Evolutionary conservation across 2,329 filamentous ascomycete species (phyloP).

Genomic region (Lasiodiplodia theobromae): DNA sequence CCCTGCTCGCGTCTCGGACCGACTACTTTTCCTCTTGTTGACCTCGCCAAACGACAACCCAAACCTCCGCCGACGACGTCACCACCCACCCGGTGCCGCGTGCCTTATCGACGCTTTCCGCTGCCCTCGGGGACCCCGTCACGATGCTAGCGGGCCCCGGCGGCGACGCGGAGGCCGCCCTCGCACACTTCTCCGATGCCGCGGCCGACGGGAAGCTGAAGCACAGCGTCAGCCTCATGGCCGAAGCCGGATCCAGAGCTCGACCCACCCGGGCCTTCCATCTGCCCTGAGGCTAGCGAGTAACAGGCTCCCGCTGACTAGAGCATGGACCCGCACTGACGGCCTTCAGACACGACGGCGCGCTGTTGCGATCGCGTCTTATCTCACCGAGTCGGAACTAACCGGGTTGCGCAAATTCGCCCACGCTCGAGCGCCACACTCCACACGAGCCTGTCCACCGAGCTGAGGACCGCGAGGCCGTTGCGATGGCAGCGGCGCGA

Average conservation of each 20-base stretch:
- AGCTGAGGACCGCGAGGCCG: background rate
- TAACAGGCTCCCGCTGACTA: conserved; percentile 11
- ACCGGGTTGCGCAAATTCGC: conserved; percentile 15
- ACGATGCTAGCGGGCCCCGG: background rate
- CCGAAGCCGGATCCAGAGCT: conserved; percentile 19
- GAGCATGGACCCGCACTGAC: conserved; percentile 30
- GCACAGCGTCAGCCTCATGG: conserved; percentile 6
- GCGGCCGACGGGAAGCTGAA: conserved; percentile 23
- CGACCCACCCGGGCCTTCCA: conserved; percentile 15
- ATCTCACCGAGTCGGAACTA: conserved; percentile 28
- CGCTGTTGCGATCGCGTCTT: conserved; percentile 11
- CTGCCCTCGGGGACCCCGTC: background rate
- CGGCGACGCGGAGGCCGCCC: conserved; percentile 2
- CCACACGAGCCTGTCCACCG: conserved; percentile 7
- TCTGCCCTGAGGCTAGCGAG: conserved; percentile 20
- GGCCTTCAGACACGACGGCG: conserved; percentile 24
- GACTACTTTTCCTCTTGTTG: conserved; percentile 17
- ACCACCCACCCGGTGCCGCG: background rate
- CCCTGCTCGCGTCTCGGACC: conserved; percentile 17
- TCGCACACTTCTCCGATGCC: background rate
- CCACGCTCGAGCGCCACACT: conserved; percentile 8
- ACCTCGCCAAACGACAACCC: conserved; percentile 4
- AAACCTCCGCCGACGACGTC: conserved; percentile 2
- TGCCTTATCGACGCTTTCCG: background rate
- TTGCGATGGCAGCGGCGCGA: background rate